phyloP scores from a whole-genome alignment of 2,329 filamentous ascomycete genomes.

The Fusarium temperatum region DNA sequence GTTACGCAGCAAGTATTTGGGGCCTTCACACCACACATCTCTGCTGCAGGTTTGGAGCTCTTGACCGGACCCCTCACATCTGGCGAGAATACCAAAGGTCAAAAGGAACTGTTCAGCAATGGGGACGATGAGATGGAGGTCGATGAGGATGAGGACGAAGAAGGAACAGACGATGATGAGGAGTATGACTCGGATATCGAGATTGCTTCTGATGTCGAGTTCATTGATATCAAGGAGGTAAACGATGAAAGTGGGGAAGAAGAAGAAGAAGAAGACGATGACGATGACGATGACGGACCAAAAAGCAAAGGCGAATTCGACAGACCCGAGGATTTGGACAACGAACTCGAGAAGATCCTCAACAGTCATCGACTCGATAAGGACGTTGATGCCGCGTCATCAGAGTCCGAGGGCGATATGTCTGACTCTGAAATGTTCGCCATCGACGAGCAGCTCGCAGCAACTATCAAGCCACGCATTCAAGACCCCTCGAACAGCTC shows the following conservation, averaged over 20 bases:
- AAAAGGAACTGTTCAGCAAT: slow-evolving; percentile 83
- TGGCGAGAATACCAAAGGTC: slow-evolving; percentile 83
- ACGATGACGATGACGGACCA: slow-evolving; percentile 53
- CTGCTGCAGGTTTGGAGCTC: slow-evolving; percentile 73
- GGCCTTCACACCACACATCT: slow-evolving; percentile 80
- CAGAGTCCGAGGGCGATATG: slow-evolving; percentile 81
- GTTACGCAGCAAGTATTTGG: slow-evolving; percentile 89
- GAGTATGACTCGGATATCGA: slow-evolving; percentile 58
- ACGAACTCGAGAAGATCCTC: slow-evolving; percentile 79
- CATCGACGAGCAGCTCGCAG: slow-evolving; percentile 82
- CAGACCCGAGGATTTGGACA: slow-evolving; percentile 67
- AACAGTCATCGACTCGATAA: slow-evolving; percentile 74
- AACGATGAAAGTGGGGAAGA: slow-evolving; percentile 55
- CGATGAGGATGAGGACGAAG: slow-evolving; percentile 53
- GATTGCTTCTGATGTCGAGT: slow-evolving; percentile 61
- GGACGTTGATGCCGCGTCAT: slow-evolving; percentile 63
- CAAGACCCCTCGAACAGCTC: slow-evolving; percentile 67
- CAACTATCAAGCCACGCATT: slow-evolving; percentile 83
- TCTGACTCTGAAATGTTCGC: slow-evolving; percentile 95
- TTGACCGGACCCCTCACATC: slow-evolving; percentile 75
- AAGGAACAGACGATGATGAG: slow-evolving; percentile 53
- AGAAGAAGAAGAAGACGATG: slow-evolving; percentile 55
- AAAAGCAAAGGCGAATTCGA: slow-evolving; percentile 54
- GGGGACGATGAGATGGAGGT: slow-evolving; percentile 68
- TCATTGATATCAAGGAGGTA: slow-evolving; percentile 55